Conservation (phyloP, 1,284 basidiomycete species). For the Ganoderma meredithae region DNA sequence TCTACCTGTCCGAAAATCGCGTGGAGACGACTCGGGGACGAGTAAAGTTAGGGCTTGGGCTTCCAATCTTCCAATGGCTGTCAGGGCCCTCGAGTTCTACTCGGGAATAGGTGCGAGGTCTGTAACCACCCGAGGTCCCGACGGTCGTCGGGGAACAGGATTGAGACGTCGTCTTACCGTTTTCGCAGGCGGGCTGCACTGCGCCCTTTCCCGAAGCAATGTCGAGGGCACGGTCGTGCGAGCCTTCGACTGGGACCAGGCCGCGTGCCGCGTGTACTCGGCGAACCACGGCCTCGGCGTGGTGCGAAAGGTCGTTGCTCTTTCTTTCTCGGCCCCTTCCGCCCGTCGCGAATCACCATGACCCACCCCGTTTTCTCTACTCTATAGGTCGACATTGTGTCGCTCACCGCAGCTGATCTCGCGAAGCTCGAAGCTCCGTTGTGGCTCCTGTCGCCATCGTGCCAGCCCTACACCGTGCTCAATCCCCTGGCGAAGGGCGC, state of each 20-base stretch:
- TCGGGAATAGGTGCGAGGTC: constrained; percentile 67
- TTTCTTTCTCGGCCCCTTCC: constrained; percentile 9
- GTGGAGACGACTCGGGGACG: constrained; percentile 4
- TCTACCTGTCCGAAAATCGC: constrained; percentile 20
- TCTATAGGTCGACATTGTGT: constrained; percentile 67
- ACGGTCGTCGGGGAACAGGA: not conserved
- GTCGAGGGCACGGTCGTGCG: constrained; percentile 55
- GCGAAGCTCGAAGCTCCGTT: constrained; percentile 55
- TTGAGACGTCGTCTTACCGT: not conserved
- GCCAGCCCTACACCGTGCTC: constrained; percentile 82
- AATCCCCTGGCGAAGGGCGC: constrained; percentile 75
- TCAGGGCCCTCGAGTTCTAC: constrained; percentile 77
- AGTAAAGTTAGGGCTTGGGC: not conserved
- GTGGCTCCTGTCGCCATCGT: constrained; percentile 81
- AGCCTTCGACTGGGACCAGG: constrained; percentile 83
- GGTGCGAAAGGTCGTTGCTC: constrained; percentile 55
- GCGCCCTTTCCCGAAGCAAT: constrained; percentile 63
- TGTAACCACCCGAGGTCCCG: not conserved
- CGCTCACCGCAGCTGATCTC: constrained; percentile 57
- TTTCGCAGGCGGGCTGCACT: constrained; percentile 69
- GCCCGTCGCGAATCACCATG: constrained; percentile 20
- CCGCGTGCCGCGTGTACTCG: constrained; percentile 70
- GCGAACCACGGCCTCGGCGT: constrained; percentile 58
- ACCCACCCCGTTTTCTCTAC: constrained; percentile 12
- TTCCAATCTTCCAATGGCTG: constrained; percentile 33